phyloP scores from a whole-genome alignment of 495 filamentous ascomycete species.

The Penicillium canariense region DNA sequence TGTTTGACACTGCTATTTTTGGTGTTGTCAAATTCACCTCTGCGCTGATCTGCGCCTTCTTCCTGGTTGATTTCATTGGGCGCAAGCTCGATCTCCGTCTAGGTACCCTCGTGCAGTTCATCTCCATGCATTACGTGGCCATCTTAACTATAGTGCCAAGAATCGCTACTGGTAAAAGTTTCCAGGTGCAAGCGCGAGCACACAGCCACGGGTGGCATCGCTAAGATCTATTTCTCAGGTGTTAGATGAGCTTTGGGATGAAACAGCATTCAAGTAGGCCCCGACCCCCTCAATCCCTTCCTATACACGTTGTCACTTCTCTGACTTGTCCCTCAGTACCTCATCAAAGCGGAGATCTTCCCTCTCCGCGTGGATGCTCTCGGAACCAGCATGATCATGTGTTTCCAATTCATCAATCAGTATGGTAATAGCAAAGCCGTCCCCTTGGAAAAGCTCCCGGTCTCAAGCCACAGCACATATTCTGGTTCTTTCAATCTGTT shows the following conservation, averaged over 20 bases:
- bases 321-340: no score
- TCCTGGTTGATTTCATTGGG: conserved; percentile 63
- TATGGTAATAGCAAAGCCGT: no score
- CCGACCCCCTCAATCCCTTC: no score
- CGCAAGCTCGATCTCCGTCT: conserved; percentile 55
- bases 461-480: no score
- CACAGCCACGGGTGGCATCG: conserved; percentile 47
- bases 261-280: conserved; percentile 67
- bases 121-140: conserved; percentile 60
- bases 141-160: conserved; percentile 57
- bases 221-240: conserved; percentile 55
- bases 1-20: conserved; percentile 62
- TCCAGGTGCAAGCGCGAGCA: conserved; percentile 6
- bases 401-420: conserved; percentile 61
- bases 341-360: conserved; percentile 66
- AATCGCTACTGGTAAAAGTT: conserved; percentile 13
- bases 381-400: conserved; percentile 26
- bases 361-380: conserved; percentile 40
- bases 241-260: conserved; percentile 65
- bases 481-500: no score
- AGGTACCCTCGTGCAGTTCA: conserved; percentile 54
- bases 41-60: conserved; percentile 56
- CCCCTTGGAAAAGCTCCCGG: no score
- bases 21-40: conserved; percentile 62
- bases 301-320: no score